Evolutionary conservation across 768 basidiomycete genomes (phyloP), one percentile per base, ranked within the genome.

Genomic region (Pisolithus orientalis): DNA sequence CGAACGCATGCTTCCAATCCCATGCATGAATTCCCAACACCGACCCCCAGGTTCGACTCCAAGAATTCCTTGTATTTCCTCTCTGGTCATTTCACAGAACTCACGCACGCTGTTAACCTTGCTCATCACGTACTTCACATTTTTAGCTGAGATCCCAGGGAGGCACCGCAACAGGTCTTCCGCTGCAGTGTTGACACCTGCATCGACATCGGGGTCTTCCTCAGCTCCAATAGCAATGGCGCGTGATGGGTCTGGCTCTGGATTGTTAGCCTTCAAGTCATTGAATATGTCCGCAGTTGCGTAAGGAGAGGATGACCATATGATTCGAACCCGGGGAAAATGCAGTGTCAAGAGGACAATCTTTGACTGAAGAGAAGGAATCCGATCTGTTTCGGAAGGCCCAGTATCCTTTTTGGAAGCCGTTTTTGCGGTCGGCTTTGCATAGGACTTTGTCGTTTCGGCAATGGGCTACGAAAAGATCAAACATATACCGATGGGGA

Each of bases 221-320:
- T 89, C 90, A 0, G 87, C 84, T 7, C 95, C 96, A 21, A 93
- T 75, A 2, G 83, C 70, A 39, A 93, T 81, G 0, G 96, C 94
- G 39, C 79, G 79, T 13, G 72, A 62, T 8, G 84, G 79, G 55
- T 95, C 87, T 0, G 96, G 96, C 64, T 99, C 92, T 0, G 80
- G 70, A 44, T 80, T 79, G 59, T 86, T 84, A 31, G 70, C 55
- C 62, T 99, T 99, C 32, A 99, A 83, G 62, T 97, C 96, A 44
- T 80, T 82, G 75, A 98, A 94, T 51, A 98, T 93, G 53, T 93
- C 87, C 0, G 91, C 79, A 0, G 92, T 94, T 17, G 89, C 87
- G 62, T 93, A 90, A 0, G 96, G 91, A 1, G 94, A 97, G 1
- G 94, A 94, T 0, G 94, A 94, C 96, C 96, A 98, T 65, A 99